Evolutionary conservation across 768 basidiomycete species (phyloP), one percentile per base, ranked within the genome.

Genomic region (Grammothele lineata): DNA sequence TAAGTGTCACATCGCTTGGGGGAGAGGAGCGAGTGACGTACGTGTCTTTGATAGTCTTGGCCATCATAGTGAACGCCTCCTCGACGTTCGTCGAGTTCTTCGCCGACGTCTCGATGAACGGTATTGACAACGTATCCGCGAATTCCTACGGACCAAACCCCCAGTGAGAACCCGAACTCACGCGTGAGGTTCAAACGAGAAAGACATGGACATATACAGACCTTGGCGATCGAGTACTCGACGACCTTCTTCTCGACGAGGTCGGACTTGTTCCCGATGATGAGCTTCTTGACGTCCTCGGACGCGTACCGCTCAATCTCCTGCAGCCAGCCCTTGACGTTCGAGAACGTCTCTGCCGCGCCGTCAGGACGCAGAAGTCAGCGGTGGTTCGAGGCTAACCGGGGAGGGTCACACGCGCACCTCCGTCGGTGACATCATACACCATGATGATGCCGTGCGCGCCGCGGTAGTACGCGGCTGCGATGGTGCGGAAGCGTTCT

Each of bases 231-330:
- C 44, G 80, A 81, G 65, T 92, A 91, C 66, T 91, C 89, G 37
- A 93, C 91, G 54, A 91, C 91, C 71, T 95, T 94, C 82, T 95
- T 94, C 75, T 87, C 87, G 38, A 92, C 92, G 71, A 95, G 80
- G 70, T 99, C 96, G 49, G 93, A 97, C 75, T 99, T 99, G 78
- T 99, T 99, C 42, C 96, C 96, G 48, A 99, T 91, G 37, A 99
- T 81, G 40, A 99, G 74, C 76, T 98, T 98, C 81, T 98, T 97
- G 50, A 99, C 96, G 40, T 93, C 94, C 61, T 98, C 92, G 2
- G 95, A 95, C 40, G 96, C 96, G 70, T 98, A 94, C 59, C 87
- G 80, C 70, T 93, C 91, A 56, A 93, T 93, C 67, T 93, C 90
- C 58, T 89, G 87, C 48, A 92, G 73, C 89, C 89, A 92, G 65